phyloP scores from a whole-genome alignment of 257 asterid genomes.

The Linderniella brevidens region DNA sequence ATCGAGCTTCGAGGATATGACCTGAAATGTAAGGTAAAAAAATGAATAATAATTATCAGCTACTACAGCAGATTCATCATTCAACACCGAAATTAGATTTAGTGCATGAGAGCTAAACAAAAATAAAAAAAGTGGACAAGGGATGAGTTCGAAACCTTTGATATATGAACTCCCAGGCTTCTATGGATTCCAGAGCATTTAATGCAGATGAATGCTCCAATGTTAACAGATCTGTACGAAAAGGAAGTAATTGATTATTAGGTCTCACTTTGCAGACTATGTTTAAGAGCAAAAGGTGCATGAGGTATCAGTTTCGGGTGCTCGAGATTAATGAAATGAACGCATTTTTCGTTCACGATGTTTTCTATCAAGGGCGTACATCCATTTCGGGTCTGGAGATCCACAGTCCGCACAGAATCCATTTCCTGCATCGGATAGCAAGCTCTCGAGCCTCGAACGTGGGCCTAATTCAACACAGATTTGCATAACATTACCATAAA shows the following conservation, averaged over 20 bases:
- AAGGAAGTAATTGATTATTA: constrained; percentile 1
- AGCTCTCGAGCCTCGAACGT: constrained; percentile 41
- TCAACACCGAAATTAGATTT: too few species aligned
- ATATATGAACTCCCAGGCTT: constrained; percentile 88
- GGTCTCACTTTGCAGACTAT: background rate
- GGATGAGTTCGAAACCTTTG: constrained; percentile 32
- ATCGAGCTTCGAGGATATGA: constrained; percentile 65
- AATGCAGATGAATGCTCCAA: constrained; percentile 77
- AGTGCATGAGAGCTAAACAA: too few species aligned
- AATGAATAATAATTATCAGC: too few species aligned
- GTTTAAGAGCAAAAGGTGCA: constrained; percentile 3
- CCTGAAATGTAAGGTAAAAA: constrained; percentile 22
- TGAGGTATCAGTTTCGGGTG: too few species aligned
- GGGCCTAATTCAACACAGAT: constrained; percentile 28
- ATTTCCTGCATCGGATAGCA: constrained; percentile 53
- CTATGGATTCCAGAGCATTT: constrained; percentile 92
- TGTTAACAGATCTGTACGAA: constrained; percentile 49
- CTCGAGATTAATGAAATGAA: too few species aligned
- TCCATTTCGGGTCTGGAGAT: constrained; percentile 90
- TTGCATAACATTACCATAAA: background rate
- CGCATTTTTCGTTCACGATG: too few species aligned
- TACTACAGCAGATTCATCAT: too few species aligned
- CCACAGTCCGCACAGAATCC: constrained; percentile 84
- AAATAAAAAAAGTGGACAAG: background rate
- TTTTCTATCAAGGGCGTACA: constrained; percentile 32